Conservation (phyloP, 495 filamentous ascomycete species). For the Penicillium subrubescens region DNA sequence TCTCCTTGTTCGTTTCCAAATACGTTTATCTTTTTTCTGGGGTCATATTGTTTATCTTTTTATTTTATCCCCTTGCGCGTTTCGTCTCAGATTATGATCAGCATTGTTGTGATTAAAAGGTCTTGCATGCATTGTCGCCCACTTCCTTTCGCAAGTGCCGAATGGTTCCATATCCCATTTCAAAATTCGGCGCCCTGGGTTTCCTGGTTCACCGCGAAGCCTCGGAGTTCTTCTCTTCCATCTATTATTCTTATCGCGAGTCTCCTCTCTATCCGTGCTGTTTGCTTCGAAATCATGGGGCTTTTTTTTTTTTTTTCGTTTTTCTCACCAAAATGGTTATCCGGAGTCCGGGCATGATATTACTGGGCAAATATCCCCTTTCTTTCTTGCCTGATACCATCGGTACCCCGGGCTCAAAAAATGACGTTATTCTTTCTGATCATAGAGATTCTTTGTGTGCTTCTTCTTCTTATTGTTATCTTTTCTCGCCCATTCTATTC, state of each 20-base stretch:
- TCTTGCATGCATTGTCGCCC: constrained; percentile 29
- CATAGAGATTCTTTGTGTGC: constrained; percentile 41
- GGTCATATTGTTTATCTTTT: constrained; percentile 15
- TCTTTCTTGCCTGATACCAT: constrained; percentile 34
- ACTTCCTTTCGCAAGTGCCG: constrained; percentile 18
- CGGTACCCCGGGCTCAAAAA: constrained; percentile 37
- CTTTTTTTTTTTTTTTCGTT: constrained; percentile 14
- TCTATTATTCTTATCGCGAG: constrained; percentile 12
- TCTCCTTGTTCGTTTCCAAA: constrained; percentile 8
- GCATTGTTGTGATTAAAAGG: constrained; percentile 25
- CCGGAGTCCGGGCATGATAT: constrained; percentile 46
- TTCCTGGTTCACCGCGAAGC: constrained; percentile 19
- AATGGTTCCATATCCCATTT: constrained; percentile 21
- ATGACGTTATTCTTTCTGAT: constrained; percentile 28
- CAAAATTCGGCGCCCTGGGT: constrained; percentile 17
- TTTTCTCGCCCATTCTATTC: constrained; percentile 8
- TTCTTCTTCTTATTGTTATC: constrained; percentile 16
- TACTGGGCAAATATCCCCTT: constrained; percentile 38
- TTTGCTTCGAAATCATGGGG: constrained; percentile 35
- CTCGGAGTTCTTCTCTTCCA: constrained; percentile 22
- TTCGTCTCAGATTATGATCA: constrained; percentile 27
- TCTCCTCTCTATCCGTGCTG: constrained; percentile 14
- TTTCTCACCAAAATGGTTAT: constrained; percentile 32
- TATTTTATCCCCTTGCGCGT: constrained; percentile 19
- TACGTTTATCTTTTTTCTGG: constrained; percentile 11